Evolutionary conservation across 768 basidiomycete genomes (phyloP).

Genomic region (Guyanaporus albipodus): DNA sequence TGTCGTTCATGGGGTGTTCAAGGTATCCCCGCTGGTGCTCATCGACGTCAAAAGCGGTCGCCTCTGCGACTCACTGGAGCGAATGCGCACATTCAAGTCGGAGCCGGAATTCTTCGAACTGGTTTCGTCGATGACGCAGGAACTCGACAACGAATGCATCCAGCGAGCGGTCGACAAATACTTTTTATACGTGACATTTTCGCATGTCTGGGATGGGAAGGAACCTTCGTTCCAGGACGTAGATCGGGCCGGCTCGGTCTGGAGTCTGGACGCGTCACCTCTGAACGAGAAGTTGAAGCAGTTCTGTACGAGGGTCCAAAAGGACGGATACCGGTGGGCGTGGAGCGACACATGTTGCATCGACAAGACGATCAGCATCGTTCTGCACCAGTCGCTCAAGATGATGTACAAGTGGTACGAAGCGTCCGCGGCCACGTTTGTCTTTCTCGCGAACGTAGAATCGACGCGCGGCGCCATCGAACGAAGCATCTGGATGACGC

Average conservation of each 20-base stretch:
- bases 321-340: not conserved
- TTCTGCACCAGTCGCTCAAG: not conserved
- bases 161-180: not conserved
- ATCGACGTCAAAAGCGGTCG: not conserved
- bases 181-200: not conserved
- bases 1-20: not conserved
- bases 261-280: not conserved
- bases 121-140: not conserved
- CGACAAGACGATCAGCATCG: not conserved
- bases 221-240: not conserved
- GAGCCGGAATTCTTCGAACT: not conserved
- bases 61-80: not conserved
- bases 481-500: not conserved
- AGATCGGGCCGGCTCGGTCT: not conserved
- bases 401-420: not conserved
- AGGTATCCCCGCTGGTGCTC: not conserved
- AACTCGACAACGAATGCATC: not conserved
- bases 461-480: not conserved
- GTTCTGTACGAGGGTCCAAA: not conserved
- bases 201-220: not conserved
- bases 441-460: not conserved
- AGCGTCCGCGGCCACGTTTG: not conserved
- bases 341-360: not conserved
- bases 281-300: not conserved
- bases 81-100: not conserved